These are phyloP conservation scores for Cicer chorassanicum DNA, from an alignment of 306 rosid genomes.

Conservation along the genomic window DNA sequence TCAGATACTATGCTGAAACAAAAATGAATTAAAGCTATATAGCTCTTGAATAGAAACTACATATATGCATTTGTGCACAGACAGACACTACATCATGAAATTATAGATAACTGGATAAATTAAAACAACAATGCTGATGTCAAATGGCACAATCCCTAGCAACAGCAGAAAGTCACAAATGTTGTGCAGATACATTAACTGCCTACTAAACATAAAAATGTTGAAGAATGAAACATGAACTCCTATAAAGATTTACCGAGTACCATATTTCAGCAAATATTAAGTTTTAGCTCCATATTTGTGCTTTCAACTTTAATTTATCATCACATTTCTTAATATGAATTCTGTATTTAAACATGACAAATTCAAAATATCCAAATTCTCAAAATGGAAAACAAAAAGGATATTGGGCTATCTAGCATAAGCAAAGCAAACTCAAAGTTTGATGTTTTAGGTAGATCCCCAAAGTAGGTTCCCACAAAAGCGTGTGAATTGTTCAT, in stretches of 20 bases:
- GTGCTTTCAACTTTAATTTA: slow-evolving; percentile 1
- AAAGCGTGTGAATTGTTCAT: not conserved
- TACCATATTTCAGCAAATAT: not conserved
- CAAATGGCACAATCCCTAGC: not conserved
- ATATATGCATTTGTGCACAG: not conserved
- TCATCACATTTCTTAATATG: not conserved
- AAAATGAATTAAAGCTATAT: not conserved
- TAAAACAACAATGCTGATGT: not conserved
- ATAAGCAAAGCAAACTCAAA: not conserved
- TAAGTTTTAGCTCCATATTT: slow-evolving; percentile 7
- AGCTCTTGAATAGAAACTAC: slow-evolving; percentile 1
- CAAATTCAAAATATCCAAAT: slow-evolving; percentile 20
- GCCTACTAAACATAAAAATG: not conserved
- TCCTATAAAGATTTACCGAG: not conserved
- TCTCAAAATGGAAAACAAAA: not conserved
- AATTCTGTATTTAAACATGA: not conserved
- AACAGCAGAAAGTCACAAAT: slow-evolving; percentile 7
- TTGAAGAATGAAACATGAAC: not conserved
- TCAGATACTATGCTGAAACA: slow-evolving; percentile 4
- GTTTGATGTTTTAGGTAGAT: not conserved
- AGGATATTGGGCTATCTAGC: not conserved
- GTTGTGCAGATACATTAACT: not conserved
- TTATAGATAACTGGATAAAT: not conserved
- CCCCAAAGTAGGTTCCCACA: not conserved
- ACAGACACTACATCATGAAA: not conserved